Evolutionary conservation across 257 asterid genomes (phyloP).

Genomic region (Solanum pimpinellifolium): DNA sequence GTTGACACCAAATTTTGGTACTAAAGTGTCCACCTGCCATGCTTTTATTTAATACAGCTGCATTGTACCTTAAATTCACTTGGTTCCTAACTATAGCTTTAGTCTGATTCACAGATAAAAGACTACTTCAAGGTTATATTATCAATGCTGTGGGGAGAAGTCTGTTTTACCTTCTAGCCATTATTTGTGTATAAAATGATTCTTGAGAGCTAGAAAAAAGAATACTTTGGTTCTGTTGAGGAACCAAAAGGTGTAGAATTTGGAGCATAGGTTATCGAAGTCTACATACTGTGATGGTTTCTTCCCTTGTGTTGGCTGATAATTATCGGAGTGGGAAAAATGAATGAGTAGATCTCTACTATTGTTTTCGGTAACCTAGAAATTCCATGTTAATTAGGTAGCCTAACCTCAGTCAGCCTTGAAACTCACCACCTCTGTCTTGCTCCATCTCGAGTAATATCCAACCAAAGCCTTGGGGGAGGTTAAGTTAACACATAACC

Average conservation of each 20-base stretch:
- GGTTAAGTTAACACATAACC: not conserved
- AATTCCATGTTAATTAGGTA: not conserved
- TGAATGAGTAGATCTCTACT: not conserved
- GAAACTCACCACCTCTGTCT: not conserved
- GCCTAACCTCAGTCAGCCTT: not conserved
- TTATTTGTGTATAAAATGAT: not conserved
- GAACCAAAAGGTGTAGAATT: not conserved
- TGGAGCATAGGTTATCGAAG: not conserved
- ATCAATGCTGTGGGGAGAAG: not conserved
- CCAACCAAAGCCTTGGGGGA: not conserved
- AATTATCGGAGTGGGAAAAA: not conserved
- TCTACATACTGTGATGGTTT: not conserved
- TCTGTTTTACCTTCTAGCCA: not conserved
- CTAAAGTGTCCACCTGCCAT: not conserved
- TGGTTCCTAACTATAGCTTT: not conserved
- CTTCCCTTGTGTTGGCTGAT: not conserved
- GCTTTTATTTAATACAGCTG: not conserved
- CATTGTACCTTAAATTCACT: not conserved
- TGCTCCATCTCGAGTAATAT: not conserved
- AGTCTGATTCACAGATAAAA: not conserved
- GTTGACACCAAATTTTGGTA: conserved; percentile 13
- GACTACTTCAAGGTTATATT: not conserved
- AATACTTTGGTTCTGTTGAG: not conserved
- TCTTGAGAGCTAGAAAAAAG: not conserved
- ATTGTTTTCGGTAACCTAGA: not conserved